These are phyloP conservation scores for Fallopia convolvulus DNA, from an alignment of 148 eudicot species.

Conservation along the genomic window DNA sequence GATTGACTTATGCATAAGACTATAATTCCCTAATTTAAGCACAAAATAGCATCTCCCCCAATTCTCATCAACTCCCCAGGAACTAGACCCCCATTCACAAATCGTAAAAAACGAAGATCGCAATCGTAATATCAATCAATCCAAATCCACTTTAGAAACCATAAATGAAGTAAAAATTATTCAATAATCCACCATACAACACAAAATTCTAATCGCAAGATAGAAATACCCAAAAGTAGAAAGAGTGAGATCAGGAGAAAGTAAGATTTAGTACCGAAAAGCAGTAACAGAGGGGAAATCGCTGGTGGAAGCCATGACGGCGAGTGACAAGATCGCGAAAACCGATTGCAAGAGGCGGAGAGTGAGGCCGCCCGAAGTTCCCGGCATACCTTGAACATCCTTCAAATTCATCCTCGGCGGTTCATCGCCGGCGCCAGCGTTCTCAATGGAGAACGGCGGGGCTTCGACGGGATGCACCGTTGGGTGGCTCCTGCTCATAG, in stretches of 20 bases:
- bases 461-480: slow-evolving; percentile 20
- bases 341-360: slow-evolving; percentile 15
- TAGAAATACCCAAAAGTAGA: not conserved
- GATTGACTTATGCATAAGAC: slow-evolving; percentile 5
- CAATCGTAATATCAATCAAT: not conserved
- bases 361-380: slow-evolving; percentile 17
- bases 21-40: not conserved
- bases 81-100: not conserved
- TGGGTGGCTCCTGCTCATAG: slow-evolving; percentile 17
- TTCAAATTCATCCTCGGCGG: slow-evolving; percentile 12
- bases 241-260: not conserved
- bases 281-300: slow-evolving; percentile 20
- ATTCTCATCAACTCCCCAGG: not conserved
- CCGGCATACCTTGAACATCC: slow-evolving; percentile 23
- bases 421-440: slow-evolving; percentile 1
- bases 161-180: not conserved
- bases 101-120: not conserved
- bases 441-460: slow-evolving; percentile 13
- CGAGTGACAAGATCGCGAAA: slow-evolving; percentile 13
- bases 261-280: slow-evolving; percentile 12
- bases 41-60: too few relatives aligned
- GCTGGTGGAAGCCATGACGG: slow-evolving; percentile 18
- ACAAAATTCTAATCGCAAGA: not conserved
- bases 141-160: slow-evolving; percentile 4
- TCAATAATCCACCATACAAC: not conserved